Base-by-base conservation (phyloP, 108 stramenopile species). In the Phaeodactylum tricornutum region DNA sequence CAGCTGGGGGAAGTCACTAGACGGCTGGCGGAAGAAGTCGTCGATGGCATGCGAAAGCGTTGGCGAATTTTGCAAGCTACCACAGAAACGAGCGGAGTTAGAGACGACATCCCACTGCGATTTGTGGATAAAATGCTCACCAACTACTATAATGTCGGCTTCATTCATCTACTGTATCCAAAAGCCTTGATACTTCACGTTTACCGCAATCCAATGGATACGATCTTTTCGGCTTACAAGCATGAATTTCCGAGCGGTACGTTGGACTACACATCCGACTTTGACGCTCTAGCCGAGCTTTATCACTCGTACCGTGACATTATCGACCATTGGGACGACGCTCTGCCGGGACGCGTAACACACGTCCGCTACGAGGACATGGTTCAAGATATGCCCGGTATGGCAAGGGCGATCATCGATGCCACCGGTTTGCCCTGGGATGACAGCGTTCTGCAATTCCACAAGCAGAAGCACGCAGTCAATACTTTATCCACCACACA, bases 71-170 rank as follows among this genome's bases (percentile, higher is more conserved):
- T 82, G 27, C 70, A 75, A 19, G 55, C 52, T n/a, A 69, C 62
- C 41, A 53, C 55, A 20, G 47, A 49, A 11, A 24, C 47, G 5
- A 56, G 64, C 4, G 50, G 62, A 3, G 70, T 53, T 12, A 57
- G 36, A 24, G 45, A 40, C 26, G 44, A 29, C 6, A 25, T 33
- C 14, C 47, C 87, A 50, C 17, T 23, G 2, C 76, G 81, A 29
- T 80, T 86, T 45, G 77, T 76, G 33, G 91, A 93, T 41, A 93
- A 93, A 40, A 93, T 93, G 91, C 63, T 93, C 25, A 86, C 77
- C 35, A 93, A 93, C 53, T 71, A 71, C 32, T 64, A 63, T 58
- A 71, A 88, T 53, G 65, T 93, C 23, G 87, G 87, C 4, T 93
- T 93, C 61, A 86, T 93, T 34, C 91, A 93, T 50, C 56, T 93